Percentiles rank a stretch among this genome's conserved stretches.
phyloP scores from a whole-genome alignment of 192 early-diverging fungal species.

The Coemansia sp. region DNA sequence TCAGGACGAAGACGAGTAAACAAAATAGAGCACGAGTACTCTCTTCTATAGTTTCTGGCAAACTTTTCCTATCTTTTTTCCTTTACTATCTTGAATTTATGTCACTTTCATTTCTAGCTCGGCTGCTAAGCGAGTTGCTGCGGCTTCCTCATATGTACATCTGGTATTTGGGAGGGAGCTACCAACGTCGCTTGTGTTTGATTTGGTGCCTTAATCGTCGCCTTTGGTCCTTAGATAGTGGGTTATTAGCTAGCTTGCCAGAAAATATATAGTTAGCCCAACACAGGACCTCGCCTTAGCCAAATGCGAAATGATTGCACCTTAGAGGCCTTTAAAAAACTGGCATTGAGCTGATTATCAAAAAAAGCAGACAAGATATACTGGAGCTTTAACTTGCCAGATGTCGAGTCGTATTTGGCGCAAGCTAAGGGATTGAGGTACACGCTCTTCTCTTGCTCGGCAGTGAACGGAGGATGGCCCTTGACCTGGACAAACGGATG shows the following conservation, averaged over 20 bases:
- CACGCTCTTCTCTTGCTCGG: conserved; percentile 62
- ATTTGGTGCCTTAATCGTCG: neutral
- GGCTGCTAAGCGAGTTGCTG: neutral
- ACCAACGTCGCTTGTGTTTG: neutral
- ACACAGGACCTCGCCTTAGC: no score
- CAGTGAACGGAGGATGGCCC: no score
- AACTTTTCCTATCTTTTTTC: conserved; percentile 7
- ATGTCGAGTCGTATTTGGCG: conserved; percentile 1
- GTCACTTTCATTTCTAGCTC: neutral
- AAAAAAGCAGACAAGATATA: no score
- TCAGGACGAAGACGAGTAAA: conserved; percentile 15
- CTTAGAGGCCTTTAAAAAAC: no score
- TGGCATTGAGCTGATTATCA: no score
- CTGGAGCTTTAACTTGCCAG: conserved; percentile 19
- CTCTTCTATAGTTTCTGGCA: conserved; percentile 5
- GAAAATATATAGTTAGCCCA: no score
- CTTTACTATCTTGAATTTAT: conserved; percentile 7
- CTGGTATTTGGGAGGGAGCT: neutral
- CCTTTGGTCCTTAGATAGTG: no score
- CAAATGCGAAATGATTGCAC: no score
- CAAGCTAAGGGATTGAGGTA: conserved; percentile 77
- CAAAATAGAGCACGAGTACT: conserved; percentile 20
- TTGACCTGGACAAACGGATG: conserved; percentile 66
- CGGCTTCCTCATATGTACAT: neutral
- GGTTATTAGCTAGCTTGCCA: no score